A percentile compares a stretch with the other conserved stretches of the same genome.
Evolutionary conservation across 2,329 filamentous ascomycete species (phyloP).

Genomic region (Xylaria sp.): DNA sequence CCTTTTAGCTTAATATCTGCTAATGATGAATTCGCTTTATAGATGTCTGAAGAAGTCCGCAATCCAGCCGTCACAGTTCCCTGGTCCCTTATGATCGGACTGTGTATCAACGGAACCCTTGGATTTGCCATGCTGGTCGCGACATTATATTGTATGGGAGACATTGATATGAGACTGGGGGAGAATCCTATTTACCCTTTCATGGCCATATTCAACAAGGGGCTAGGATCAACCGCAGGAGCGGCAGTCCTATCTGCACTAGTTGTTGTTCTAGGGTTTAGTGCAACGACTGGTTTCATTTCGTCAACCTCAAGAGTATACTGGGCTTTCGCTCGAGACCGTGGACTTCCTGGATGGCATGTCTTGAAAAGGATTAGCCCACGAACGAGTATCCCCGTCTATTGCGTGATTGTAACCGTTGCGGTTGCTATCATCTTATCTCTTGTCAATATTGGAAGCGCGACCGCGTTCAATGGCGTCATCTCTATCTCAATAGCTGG

Average conservation of each 20-base stretch:
- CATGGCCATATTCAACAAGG: conserved; percentile 62
- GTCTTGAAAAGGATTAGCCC: conserved; percentile 30
- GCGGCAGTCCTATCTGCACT: conserved; percentile 57
- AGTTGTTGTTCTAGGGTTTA: conserved; percentile 54
- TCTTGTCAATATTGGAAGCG: conserved; percentile 33
- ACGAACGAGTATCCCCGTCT: conserved; percentile 31
- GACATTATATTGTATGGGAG: conserved; percentile 58
- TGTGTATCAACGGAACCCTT: conserved; percentile 56
- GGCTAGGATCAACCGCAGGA: conserved; percentile 53
- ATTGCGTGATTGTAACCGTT: conserved; percentile 29
- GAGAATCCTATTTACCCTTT: too few relatives aligned
- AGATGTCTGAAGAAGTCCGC: conserved; percentile 54
- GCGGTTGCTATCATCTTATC: conserved; percentile 32
- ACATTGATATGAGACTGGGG: conserved; percentile 54
- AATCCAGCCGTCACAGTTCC: conserved; percentile 58
- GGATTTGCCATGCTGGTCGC: conserved; percentile 63
- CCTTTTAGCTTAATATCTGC: too few relatives aligned
- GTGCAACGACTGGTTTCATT: conserved; percentile 59
- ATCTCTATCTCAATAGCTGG: conserved; percentile 35
- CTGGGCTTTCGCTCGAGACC: conserved; percentile 54
- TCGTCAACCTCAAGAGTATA: conserved; percentile 63
- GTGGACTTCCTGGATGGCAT: conserved; percentile 32
- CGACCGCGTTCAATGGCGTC: conserved; percentile 34
- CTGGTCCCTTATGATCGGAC: conserved; percentile 53
- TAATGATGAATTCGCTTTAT: too few relatives aligned